Evolutionary conservation across 345 rosid genomes (phyloP), one percentile per base, ranked within the genome.

Genomic region (Eucalyptus leucophloia): DNA sequence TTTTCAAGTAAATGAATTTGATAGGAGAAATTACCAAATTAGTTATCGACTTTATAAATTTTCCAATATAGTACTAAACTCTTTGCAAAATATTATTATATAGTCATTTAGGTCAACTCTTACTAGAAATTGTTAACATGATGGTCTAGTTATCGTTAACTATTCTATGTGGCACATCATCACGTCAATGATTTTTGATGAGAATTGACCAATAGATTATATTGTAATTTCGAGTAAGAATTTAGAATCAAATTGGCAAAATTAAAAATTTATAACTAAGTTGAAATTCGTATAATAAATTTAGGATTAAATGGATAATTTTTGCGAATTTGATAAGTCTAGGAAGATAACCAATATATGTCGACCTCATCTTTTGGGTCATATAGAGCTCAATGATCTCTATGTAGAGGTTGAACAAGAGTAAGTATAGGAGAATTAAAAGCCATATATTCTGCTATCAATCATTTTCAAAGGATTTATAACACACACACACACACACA

Each of bases 101-200:
- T 32, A 69, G 12, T 32, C 42, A 6, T 32, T n/a, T 1, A 1
- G 6, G 24, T 19, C 8, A 34, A 37, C 11, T 72, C 14, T 67
- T 3, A 3, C 13, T 4, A 1, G 0, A 72, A 34, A 34, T 72
- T 5, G 2, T 19, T 34, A 7, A 34, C 0, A 2, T 5, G 26
- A 18, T 7, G 4, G 7, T 72, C 3, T 19, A 32, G 3, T 67
- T 11, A 67, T 65, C 4, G 1, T 7, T 9, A 8, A 15, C 19
- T n/a, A 30, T 65, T 4, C 5, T n/a, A 65, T 14, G 19, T 30
- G 34, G 11, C 5, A 15, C 5, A 8, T 1, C 37, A 65, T 9
- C 1, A n/a, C 3, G 6, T 14, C 18, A n/a, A 32, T 8, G 34
- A 65, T 65, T 65, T n/a, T 4, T 3, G 1, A 30, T 7, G 1